Base-by-base conservation (phyloP, 2,329 filamentous ascomycete genomes). In the Davidsoniella virescens region DNA sequence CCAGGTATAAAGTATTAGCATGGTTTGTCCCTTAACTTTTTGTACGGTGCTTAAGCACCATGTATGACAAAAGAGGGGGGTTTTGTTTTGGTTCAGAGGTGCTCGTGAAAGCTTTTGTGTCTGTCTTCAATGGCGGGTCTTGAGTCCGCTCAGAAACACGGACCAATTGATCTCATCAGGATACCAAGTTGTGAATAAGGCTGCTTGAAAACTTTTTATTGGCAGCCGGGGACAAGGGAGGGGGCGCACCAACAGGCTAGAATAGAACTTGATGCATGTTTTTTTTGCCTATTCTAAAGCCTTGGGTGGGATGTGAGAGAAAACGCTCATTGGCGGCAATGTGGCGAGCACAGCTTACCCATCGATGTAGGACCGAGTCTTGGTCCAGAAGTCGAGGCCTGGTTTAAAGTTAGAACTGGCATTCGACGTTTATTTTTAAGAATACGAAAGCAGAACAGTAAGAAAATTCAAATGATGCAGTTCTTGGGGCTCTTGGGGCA, bases 61-160 rank as follows among this genome's bases (percentile, higher is more conserved):
- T 9, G 23, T 25, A 10, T 12, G 25, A 36, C 5, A 44, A 49
- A 48, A 39, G 20, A 23, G 39, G 20, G 18, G 26, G 44, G n/a
- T 41, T 43, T 43, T n/a, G 44, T 40, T 50, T 55, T 52, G 53
- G 53, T 49, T 87, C 83, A 88, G 84, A 85, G 74, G 66, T 84
- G 82, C 83, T 82, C 72, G 29, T 33, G 29, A 62, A 55, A 61
- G 62, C 80, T 79, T 23, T 81, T 76, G 75, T 72, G 71, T 67
- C 69, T 72, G 85, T 84, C 75, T 86, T 85, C 83, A 76, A 65
- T 71, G 69, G 78, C 80, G 82, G 84, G 83, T 88, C 84, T 90
- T 90, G 84, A 87, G 76, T 78, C 82, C 80, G 80, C 82, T 90
- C 83, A 77, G 85, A 80, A 90, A 92, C 84, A 90, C 84, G 84